Evolutionary conservation across 2,329 filamentous ascomycete genomes (phyloP), one percentile per base, ranked within the genome.

Genomic region (Sclerotinia minor): DNA sequence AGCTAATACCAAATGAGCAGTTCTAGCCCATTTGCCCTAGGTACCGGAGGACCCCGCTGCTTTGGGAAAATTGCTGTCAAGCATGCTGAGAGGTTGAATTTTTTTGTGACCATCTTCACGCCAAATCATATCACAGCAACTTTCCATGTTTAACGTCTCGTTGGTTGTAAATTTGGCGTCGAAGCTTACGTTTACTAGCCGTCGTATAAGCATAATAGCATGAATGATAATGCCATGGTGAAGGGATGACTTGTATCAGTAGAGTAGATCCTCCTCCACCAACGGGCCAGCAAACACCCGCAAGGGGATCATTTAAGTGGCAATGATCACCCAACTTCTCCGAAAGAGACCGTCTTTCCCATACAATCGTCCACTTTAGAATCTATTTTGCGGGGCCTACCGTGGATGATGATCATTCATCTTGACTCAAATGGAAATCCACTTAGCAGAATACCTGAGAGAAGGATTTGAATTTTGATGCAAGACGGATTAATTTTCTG

Each of bases 21-120:
- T 41, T 38, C 45, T 41, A 63, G 59, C n/a, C 59, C 29, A 13
- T 26, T n/a, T 35, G 17, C 17, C 21, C 58, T n/a, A 63, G 29
- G 29, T 63, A 63, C 45, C 8, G n/a, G 29, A 50, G 45, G 45
- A 11, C 45, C 44, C 44, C 58, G 58, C 45, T 50, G 8, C 59
- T 63, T 35, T 60, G 29, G 15, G 26, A 50, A 49, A 13, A 26
- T 21, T 4, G 45, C 29, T 24, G 29, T 50, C 21, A 2, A 50
- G 59, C 29, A 38, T 26, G 45, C 59, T 63, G 45, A 63, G 29
- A 63, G 59, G 59, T 26, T 38, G 59, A 38, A 60, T 24, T 17
- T 19, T 13, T 29, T 24, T 26, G 8, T 13, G 24, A n/a, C 21
- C 15, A 38, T 38, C 1, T n/a, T 21, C 59, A 63, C 59, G 21